phyloP scores from a whole-genome alignment of 768 basidiomycete species.

The Trametes cinnabarina region DNA sequence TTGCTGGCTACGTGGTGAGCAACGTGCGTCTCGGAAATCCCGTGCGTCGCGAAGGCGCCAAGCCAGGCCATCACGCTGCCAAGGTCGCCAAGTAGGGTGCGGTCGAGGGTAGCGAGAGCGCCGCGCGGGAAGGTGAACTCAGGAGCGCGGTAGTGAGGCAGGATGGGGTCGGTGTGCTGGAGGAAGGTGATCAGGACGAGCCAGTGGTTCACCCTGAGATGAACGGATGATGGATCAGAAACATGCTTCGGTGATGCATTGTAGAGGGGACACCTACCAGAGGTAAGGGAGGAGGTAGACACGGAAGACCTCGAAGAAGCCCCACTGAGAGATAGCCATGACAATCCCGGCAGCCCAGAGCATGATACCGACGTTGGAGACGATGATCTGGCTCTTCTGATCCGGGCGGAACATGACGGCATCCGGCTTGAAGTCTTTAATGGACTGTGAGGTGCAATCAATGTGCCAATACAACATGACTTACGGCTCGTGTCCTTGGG shows the following conservation, averaged over 20 bases:
- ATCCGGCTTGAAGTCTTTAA: conserved; percentile 69
- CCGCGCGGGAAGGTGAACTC: conserved; percentile 95
- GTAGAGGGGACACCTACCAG: conserved; percentile 50
- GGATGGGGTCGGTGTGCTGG: conserved; percentile 94
- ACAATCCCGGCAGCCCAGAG: conserved; percentile 64
- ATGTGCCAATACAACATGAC: conserved; percentile 27
- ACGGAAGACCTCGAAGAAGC: conserved; percentile 71
- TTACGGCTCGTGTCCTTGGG: conserved; percentile 76
- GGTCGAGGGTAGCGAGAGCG: conserved; percentile 89
- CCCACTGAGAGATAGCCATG: conserved; percentile 55
- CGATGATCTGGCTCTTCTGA: conserved; percentile 71
- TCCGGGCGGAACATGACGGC: conserved; percentile 83
- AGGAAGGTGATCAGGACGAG: conserved; percentile 95
- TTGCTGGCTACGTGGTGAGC: conserved; percentile 91
- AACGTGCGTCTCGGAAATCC: conserved; percentile 93
- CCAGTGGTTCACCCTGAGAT: conserved; percentile 83
- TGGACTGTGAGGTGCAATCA: too few relatives aligned
- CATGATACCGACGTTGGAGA: conserved; percentile 81
- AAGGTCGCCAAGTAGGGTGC: conserved; percentile 72
- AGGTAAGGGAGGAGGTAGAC: conserved; percentile 89
- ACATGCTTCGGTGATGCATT: too few relatives aligned
- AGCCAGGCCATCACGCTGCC: conserved; percentile 83
- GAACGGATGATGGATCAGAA: neutral
- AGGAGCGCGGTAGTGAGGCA: conserved; percentile 88
- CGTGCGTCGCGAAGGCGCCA: conserved; percentile 81